phyloP scores from a whole-genome alignment of 148 eudicot genomes.

The Dysphania ambrosioides region DNA sequence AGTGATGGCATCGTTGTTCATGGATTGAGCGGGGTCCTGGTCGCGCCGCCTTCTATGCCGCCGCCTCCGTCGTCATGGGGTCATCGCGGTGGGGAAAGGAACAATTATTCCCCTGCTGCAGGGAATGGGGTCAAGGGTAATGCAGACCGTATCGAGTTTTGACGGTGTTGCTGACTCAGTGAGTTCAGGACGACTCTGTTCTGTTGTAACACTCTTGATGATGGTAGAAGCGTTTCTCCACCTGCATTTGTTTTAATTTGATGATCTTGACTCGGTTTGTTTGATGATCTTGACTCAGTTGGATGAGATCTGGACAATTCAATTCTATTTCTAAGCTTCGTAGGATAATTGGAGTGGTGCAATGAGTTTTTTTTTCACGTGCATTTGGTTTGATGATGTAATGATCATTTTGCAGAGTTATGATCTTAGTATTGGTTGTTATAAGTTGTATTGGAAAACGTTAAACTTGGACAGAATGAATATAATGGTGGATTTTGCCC shows the following conservation, averaged over 20 bases:
- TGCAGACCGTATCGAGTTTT: slow-evolving; percentile 4
- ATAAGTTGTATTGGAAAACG: background rate
- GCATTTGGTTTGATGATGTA: background rate
- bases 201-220: too few relatives aligned
- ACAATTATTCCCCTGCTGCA: slow-evolving; percentile 13
- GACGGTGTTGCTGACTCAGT: too few relatives aligned
- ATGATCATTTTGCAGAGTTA: background rate
- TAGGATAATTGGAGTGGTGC: too few relatives aligned
- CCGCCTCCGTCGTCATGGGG: too few relatives aligned
- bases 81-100: too few relatives aligned
- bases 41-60: slow-evolving; percentile 8
- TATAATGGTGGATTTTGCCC: background rate
- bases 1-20: slow-evolving; percentile 46
- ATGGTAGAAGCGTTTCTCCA: background rate
- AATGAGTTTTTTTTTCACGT: too few relatives aligned
- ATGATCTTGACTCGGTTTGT: too few relatives aligned
- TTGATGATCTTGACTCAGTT: background rate
- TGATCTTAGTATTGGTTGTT: background rate
- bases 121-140: too few relatives aligned
- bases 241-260: background rate
- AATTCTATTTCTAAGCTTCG: too few relatives aligned
- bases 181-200: too few relatives aligned
- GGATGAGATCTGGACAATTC: too few relatives aligned
- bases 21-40: slow-evolving; percentile 42
- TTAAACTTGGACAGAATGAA: background rate